Base-by-base conservation (phyloP, 176 grass and related monocot genomes). In the Rhipidocladum racemiflorum region DNA sequence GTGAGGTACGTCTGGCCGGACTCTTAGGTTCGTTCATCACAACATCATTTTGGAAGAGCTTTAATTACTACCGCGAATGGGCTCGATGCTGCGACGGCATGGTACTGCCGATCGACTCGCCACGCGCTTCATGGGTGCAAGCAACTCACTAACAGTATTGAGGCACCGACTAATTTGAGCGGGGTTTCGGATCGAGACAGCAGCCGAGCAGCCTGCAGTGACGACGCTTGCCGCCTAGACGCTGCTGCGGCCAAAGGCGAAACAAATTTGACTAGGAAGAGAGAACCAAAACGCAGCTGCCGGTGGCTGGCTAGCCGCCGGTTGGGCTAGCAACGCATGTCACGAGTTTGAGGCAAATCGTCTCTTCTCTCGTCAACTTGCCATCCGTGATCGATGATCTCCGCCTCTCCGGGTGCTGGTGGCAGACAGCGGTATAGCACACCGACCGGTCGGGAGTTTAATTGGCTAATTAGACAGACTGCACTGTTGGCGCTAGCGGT, bases 151-250 rank as follows among this genome's bases (percentile, higher is more conserved):
- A 23, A n/a, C 24, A 3, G 42, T 4, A n/a, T n/a, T n/a, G 24
- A 25, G 74, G 6, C 69, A 3, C 69, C 44, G 42, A 70, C 64
- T 67, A 36, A 66, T 45, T 55, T 75, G 76, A 85, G 72, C 23
- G 44, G 74, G 29, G 65, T 62, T 71, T 78, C 38, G 74, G 74
- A 59, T n/a, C n/a, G 32, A 34, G 29, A 25, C 73, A 18, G 49
- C 82, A 6, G 1, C 20, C 8, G 45, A 30, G 8, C 14, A 18
- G 12, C 57, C 25, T 1, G 59, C 13, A 27, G 13, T 61, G 25
- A 29, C 57, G 24, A 60, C 59, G 25, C 25, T 28, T 51, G 17
- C 46, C 0, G 20, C n/a, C 54, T 23, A 9, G 11, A 57, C 9
- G 54, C 9, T 24, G n/a, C n/a, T 4, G 9, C 20, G 53, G 21